phyloP scores from a whole-genome alignment of 148 eudicot genomes.

The Vaccinium corymbosum region DNA sequence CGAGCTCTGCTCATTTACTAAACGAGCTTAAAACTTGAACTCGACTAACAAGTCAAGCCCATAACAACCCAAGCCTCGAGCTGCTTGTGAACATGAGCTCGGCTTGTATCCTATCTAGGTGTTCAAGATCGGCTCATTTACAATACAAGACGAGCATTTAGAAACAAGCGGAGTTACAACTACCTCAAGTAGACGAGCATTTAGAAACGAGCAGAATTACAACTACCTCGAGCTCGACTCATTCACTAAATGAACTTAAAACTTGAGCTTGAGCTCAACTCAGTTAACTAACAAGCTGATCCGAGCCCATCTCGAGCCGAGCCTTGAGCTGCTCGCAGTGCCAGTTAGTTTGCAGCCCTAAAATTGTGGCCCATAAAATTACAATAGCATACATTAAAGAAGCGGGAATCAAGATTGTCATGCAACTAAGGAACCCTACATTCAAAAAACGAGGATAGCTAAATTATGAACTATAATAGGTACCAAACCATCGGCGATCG shows the following conservation, averaged over 20 bases:
- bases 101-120: too few relatives aligned
- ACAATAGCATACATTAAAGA: not conserved
- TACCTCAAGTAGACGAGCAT: not conserved
- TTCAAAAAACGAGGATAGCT: not conserved
- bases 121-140: not conserved
- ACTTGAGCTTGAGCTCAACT: not conserved
- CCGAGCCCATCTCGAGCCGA: not conserved
- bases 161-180: not conserved
- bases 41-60: too few relatives aligned
- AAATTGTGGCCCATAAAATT: not conserved
- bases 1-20: too few relatives aligned
- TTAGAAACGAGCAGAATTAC: too few relatives aligned
- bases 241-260: not conserved
- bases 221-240: not conserved
- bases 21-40: too few relatives aligned
- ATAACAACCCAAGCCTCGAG: too few relatives aligned
- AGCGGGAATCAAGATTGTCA: not conserved
- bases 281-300: not conserved
- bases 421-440: not conserved
- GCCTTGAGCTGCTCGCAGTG: not conserved
- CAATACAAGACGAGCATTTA: too few relatives aligned
- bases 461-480: not conserved
- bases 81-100: too few relatives aligned
- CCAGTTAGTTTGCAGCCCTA: not conserved
- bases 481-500: conserved; percentile 96